Conservation (phyloP, 1,284 basidiomycete genomes). For the Athelia psychrophila region DNA sequence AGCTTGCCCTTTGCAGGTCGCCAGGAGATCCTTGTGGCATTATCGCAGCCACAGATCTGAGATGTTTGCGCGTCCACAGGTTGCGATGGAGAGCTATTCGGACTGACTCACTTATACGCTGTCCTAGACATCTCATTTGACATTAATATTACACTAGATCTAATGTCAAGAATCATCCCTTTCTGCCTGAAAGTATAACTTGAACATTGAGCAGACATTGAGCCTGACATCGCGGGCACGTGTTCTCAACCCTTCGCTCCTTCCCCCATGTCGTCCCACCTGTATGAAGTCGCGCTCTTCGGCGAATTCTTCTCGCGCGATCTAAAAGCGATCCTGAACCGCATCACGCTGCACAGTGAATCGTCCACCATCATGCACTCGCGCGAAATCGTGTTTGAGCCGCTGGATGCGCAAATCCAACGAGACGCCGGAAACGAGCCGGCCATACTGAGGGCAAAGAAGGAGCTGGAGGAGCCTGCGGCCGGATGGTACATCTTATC, state of each 20-base stretch:
- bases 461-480: slow-evolving; percentile 59
- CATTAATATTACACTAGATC: too few relatives aligned
- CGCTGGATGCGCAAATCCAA: slow-evolving; percentile 58
- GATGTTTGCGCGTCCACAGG: neutral
- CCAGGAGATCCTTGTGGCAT: too few relatives aligned
- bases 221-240: too few relatives aligned
- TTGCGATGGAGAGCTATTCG: too few relatives aligned
- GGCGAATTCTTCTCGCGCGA: slow-evolving; percentile 68
- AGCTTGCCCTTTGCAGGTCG: neutral
- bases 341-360: slow-evolving; percentile 74
- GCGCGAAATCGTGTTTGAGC: slow-evolving; percentile 74
- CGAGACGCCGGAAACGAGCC: slow-evolving; percentile 60
- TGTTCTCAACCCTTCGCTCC: too few relatives aligned
- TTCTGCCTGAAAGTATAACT: too few relatives aligned
- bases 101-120: too few relatives aligned
- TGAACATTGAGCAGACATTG: too few relatives aligned
- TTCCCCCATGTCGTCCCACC: slow-evolving; percentile 32
- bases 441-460: slow-evolving; percentile 67
- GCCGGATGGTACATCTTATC: slow-evolving; percentile 54
- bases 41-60: neutral
- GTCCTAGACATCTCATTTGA: too few relatives aligned
- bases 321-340: slow-evolving; percentile 66
- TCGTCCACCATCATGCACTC: slow-evolving; percentile 67
- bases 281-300: slow-evolving; percentile 76
- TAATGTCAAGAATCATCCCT: too few relatives aligned